Base-by-base conservation (phyloP, 768 basidiomycete species). In the Ramaria rubella region DNA sequence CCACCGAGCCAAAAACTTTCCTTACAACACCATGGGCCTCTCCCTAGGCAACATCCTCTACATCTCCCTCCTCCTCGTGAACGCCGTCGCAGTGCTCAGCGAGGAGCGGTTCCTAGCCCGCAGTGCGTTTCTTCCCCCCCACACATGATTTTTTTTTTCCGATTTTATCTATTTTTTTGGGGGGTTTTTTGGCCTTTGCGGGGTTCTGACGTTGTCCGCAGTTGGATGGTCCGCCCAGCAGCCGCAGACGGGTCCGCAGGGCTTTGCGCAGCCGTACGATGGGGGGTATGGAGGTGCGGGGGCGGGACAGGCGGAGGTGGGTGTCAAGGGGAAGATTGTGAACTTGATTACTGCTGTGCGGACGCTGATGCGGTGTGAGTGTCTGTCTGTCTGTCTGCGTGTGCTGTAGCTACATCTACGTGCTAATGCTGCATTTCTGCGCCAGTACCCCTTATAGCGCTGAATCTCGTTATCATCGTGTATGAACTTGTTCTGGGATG, bases 311-410 rank as follows among this genome's bases (percentile, higher is more conserved):
- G 74, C 64, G 33, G 86, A 92, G 23, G 75, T 82, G 45, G 79
- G 88, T 19, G 72, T 97, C 60, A 97, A 97, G 74, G 81, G 82
- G 60, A 82, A 90, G 65, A 70, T 97, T 59, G 83, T 98, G 68
- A 90, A 90, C 74, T 82, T 99, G 64, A 96, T 97, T 60, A 83
- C 88, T 63, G 95, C 95, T 34, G 93, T 97, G 59, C 79, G 95
- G 72, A 98, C 95, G 45, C 78, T 99, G 64, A 91, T 98, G 90
- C 83, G 95, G 70, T 93, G 95, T 99, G 69, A 76, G 94, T 83
- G 33, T 33, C 26, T n/a, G n/a, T n/a, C n/a, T n/a, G n/a, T n/a
- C 55, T 36, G 43, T 50, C 15, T 26, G 23, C 19, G 44, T 44
- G 55, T 52, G 12, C 53, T 49, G 15, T 49, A 52, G 55, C 51